Conservation (phyloP, 2,329 filamentous ascomycete species). For the Fusarium secorum region DNA sequence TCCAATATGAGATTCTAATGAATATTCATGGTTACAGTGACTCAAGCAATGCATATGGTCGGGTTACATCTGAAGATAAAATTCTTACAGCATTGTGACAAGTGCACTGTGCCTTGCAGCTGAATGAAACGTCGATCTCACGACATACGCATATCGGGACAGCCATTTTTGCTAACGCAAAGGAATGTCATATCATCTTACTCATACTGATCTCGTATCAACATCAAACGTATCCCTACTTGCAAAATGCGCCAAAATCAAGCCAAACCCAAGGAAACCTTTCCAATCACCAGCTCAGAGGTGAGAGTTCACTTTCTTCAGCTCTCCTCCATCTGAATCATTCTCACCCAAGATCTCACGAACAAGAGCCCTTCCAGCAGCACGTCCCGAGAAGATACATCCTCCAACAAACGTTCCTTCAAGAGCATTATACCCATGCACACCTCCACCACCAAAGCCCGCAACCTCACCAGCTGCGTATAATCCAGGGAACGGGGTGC, state of each 20-base stretch:
- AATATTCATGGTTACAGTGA: fast-evolving
- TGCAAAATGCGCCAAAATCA: neutral
- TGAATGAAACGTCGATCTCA: neutral
- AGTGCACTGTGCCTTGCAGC: too few species aligned
- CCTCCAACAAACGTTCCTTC: conserved; percentile 70
- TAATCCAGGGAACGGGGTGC: conserved; percentile 58
- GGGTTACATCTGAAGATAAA: neutral
- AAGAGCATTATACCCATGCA: conserved; percentile 68
- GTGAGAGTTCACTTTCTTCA: conserved; percentile 1
- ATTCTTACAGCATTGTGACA: neutral
- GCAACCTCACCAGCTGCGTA: conserved; percentile 69
- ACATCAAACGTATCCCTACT: neutral
- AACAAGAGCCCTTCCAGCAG: conserved; percentile 63
- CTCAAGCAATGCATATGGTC: fast-evolving
- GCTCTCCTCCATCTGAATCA: neutral
- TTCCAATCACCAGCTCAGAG: neutral
- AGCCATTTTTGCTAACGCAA: neutral
- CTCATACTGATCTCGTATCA: neutral
- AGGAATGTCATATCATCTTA: neutral
- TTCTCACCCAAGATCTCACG: conserved; percentile 49
- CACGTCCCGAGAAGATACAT: conserved; percentile 68
- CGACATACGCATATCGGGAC: neutral
- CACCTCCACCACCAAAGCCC: conserved; percentile 68
- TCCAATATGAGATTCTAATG: neutral
- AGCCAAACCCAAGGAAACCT: neutral